Base-by-base conservation (phyloP, 2,329 filamentous ascomycete species). In the Hypomyces rosellus region DNA sequence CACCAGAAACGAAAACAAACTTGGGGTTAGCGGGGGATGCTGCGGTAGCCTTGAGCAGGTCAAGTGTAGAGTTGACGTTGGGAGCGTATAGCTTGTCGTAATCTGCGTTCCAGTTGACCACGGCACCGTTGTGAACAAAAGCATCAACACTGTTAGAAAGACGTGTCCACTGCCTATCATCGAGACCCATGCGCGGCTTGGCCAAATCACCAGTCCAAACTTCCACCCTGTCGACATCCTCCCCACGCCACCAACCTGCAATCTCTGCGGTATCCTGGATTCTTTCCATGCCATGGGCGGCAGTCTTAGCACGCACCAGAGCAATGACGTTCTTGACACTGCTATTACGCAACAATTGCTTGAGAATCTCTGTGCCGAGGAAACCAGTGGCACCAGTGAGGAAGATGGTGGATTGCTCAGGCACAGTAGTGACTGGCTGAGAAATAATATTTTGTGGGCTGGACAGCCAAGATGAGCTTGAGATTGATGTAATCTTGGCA, bases 71-170 rank as follows among this genome's bases (percentile, higher is more conserved):
- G 3, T 52, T 70, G 2, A 96, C 89, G 63, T 96, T 96, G 46
- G 86, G 76, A 1, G 80, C 74, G 60, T 79, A 81, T 56, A 96
- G 76, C 41, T 81, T 80, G 9, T 81, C 77, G 67, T 95, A 96
- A 6, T 80, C 82, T 59, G 83, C 77, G 34, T 95, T 82, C 89
- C 89, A 95, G 64, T 95, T 85, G 9, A 88, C 83, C 36, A 76
- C 73, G 14, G 89, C 88, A 41, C 89, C 91, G 62, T 96, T 96
- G 72, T 96, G 86, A 34, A 89, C 78, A 7, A 89, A 74, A 2
- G 83, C 77, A 61, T 95, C 87, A 1, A 85, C 84, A 37, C 82
- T 75, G 4, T 82, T 69, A n/a, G 34, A 40, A 2, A 52, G 38
- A 5, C 46, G 41, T 15, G 22, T 13, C 46, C 46, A 52, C 7